Evolutionary conservation across 805 yeast genomes (phyloP).

Genomic region (Lipomyces mesembrius): DNA sequence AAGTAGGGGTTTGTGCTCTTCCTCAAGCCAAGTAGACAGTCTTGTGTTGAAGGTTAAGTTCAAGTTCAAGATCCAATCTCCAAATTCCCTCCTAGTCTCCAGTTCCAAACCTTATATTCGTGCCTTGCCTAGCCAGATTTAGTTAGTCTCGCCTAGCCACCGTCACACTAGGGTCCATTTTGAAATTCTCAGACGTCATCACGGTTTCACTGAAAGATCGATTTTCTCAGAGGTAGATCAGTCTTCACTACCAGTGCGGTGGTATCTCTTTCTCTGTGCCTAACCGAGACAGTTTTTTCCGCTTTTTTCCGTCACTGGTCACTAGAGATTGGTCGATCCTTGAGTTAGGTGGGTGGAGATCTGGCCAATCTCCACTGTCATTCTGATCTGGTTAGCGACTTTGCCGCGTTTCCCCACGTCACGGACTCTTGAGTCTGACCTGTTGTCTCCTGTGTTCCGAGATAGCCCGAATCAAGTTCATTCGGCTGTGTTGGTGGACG

Average conservation of each 20-base stretch:
- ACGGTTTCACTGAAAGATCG: too few relatives aligned
- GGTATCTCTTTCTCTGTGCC: not conserved
- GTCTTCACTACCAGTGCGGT: conserved; percentile 4
- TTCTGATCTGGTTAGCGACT: not conserved
- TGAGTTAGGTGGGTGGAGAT: not conserved
- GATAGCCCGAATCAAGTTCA: conserved; percentile 1
- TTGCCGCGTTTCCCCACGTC: conserved; percentile 1
- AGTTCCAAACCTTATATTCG: not conserved
- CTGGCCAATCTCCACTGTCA: not conserved
- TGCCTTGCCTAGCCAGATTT: not conserved
- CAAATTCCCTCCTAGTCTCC: too few relatives aligned
- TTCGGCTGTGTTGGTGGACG: not conserved
- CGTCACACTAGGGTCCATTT: not conserved
- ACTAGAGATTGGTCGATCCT: conserved; percentile 4
- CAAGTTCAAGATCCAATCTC: not conserved
- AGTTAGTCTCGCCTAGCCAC: not conserved
- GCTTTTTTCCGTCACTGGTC: not conserved
- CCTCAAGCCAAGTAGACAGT: not conserved
- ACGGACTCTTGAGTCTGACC: not conserved
- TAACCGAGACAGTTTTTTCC: not conserved
- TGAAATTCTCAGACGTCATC: too few relatives aligned
- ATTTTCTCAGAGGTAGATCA: not conserved
- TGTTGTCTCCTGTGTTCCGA: not conserved
- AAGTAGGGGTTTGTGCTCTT: not conserved
- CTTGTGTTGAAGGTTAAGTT: not conserved